Conservation (phyloP, 2,329 filamentous ascomycete species). For the Chrysoporthe cubensis region DNA sequence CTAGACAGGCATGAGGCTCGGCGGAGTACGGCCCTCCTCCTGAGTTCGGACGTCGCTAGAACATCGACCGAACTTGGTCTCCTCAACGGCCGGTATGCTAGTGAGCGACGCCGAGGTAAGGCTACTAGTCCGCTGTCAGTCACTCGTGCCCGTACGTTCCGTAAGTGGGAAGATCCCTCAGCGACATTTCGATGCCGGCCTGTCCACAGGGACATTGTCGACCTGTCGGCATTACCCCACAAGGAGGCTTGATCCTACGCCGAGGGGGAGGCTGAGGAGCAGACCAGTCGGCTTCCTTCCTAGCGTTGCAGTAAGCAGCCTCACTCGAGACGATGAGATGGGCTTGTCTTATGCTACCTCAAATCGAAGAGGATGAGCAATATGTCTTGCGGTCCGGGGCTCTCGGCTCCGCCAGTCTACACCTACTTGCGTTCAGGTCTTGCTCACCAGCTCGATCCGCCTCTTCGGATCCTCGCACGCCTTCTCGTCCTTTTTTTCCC, state of each 20-base stretch:
- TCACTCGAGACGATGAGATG: not conserved
- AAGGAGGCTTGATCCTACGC: not conserved
- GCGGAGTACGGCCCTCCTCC: not conserved
- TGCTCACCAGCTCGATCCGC: not conserved
- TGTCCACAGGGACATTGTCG: not conserved
- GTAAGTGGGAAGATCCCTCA: not conserved
- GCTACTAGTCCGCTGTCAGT: conserved; percentile 4
- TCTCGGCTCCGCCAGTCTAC: not conserved
- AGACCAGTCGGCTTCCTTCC: conserved; percentile 26
- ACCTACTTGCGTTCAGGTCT: no score
- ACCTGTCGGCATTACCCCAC: conserved; percentile 3
- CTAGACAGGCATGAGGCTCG: conserved; percentile 5
- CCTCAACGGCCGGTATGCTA: conserved; percentile 4
- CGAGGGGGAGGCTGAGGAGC: not conserved
- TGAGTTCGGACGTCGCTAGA: no score
- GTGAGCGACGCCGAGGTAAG: conserved; percentile 5
- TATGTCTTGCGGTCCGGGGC: not conserved
- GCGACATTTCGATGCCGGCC: not conserved
- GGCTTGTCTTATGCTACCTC: conserved; percentile 1
- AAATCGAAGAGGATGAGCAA: not conserved
- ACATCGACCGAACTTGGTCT: not conserved
- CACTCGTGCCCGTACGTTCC: not conserved
- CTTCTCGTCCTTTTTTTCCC: not conserved
- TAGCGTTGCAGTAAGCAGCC: conserved; percentile 11
- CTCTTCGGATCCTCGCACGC: not conserved